phyloP scores from a whole-genome alignment of 2,329 filamentous ascomycete species.

The Lachnellula subtilissima region DNA sequence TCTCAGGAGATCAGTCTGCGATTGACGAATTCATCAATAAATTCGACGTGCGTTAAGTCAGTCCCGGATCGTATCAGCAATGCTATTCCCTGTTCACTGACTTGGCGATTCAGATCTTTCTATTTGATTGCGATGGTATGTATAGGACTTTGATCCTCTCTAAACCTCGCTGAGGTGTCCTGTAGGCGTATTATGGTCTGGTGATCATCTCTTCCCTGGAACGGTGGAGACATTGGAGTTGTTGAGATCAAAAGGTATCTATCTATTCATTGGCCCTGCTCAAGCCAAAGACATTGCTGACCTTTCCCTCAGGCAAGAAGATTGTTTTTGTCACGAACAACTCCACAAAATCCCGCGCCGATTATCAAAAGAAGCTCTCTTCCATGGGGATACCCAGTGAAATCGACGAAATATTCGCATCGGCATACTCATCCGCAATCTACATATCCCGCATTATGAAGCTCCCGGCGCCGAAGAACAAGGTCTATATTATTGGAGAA shows the following conservation, averaged over 20 bases:
- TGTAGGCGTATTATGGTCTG: conserved; percentile 90
- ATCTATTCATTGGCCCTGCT: background rate
- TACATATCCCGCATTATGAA: conserved; percentile 93
- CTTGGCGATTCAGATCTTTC: conserved; percentile 61
- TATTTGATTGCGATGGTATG: conserved; percentile 96
- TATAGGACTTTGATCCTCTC: conserved; percentile 3
- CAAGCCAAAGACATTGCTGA: conserved; percentile 3
- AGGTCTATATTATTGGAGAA: conserved; percentile 93
- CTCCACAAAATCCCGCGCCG: conserved; percentile 88
- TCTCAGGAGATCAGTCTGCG: conserved; percentile 73
- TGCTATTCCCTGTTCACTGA: conserved; percentile 7
- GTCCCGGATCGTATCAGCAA: conserved; percentile 9
- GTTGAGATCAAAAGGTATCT: conserved; percentile 68
- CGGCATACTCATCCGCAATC: conserved; percentile 88
- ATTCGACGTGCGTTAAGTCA: conserved; percentile 73
- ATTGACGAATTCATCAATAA: conserved; percentile 80
- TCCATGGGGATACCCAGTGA: conserved; percentile 72
- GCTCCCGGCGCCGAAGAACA: conserved; percentile 73
- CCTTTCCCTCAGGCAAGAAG: conserved; percentile 64
- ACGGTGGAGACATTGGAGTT: conserved; percentile 81
- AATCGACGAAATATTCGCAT: conserved; percentile 86
- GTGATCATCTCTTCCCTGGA: conserved; percentile 81
- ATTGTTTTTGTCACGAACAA: conserved; percentile 98
- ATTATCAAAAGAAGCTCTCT: conserved; percentile 90
- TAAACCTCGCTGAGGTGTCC: conserved; percentile 14